A percentile compares a stretch with the other conserved stretches of the same genome.
phyloP scores from a whole-genome alignment of 2,329 filamentous ascomycete genomes.

The Talaromyces albobiverticillius region DNA sequence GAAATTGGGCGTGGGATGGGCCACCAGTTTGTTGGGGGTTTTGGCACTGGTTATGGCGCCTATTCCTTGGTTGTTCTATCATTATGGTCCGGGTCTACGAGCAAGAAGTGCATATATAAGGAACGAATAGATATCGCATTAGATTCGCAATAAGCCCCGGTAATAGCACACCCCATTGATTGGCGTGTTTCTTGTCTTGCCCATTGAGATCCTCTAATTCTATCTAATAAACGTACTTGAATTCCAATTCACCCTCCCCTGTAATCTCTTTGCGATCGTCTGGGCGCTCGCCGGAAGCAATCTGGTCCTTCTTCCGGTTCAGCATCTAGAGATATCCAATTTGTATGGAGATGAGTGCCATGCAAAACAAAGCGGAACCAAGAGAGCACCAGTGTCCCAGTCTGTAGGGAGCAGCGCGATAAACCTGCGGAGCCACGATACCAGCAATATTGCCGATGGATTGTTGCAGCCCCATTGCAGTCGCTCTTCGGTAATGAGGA shows the following conservation, averaged over 20 bases:
- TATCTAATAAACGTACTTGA: constrained; percentile 47
- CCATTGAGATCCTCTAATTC: no score
- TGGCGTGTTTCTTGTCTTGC: no score
- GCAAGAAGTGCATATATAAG: constrained; percentile 16
- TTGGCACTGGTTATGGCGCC: constrained; percentile 42
- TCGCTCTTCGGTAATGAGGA: constrained; percentile 47
- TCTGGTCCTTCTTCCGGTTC: constrained; percentile 40
- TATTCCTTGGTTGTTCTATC: constrained; percentile 45
- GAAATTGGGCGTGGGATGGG: constrained; percentile 61
- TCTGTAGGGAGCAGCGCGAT: constrained; percentile 32
- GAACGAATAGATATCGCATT: no score
- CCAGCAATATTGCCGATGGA: constrained; percentile 50
- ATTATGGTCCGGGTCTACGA: constrained; percentile 37
- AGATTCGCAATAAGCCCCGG: no score
- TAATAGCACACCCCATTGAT: no score
- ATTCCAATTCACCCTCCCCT: constrained; percentile 48
- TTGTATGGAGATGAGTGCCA: constrained; percentile 38
- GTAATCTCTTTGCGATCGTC: constrained; percentile 46
- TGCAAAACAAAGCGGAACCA: constrained; percentile 30
- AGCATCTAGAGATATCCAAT: constrained; percentile 44
- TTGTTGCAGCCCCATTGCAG: constrained; percentile 46
- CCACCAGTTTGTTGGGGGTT: constrained; percentile 58
- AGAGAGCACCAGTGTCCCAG: constrained; percentile 37
- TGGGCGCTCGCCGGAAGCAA: constrained; percentile 40
- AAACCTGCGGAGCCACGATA: constrained; percentile 49